Conservation (phyloP, 2,329 filamentous ascomycete genomes). For the Cladophialophora bantiana region DNA sequence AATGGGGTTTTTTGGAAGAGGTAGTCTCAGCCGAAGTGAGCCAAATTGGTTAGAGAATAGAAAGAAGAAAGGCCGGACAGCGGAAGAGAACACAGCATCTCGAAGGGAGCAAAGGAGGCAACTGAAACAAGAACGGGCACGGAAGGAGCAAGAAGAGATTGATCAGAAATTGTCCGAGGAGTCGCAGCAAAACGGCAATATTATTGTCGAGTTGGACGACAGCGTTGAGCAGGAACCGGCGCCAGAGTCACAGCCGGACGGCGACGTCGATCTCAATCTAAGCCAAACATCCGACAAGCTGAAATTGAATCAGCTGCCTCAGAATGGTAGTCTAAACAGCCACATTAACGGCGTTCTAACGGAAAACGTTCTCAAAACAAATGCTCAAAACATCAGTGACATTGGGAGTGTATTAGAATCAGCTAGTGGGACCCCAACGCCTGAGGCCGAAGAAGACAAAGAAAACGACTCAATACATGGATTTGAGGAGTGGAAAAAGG, state of each 20-base stretch:
- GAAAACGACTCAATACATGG: constrained; percentile 34
- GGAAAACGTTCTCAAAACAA: constrained; percentile 37
- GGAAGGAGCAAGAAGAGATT: constrained; percentile 82
- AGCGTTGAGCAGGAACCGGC: constrained; percentile 66
- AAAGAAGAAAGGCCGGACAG: constrained; percentile 77
- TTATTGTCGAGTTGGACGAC: constrained; percentile 9
- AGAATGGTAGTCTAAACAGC: constrained; percentile 16
- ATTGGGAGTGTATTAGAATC: constrained; percentile 39
- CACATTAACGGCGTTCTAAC: constrained; percentile 20
- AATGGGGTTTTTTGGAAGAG: constrained; percentile 97
- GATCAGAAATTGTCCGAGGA: constrained; percentile 71
- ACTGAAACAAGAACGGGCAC: constrained; percentile 91
- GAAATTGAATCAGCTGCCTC: constrained; percentile 59
- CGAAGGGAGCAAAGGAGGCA: constrained; percentile 80
- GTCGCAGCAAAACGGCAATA: constrained; percentile 32
- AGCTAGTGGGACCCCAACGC: constrained; percentile 26
- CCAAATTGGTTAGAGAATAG: constrained; percentile 90
- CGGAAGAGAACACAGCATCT: constrained; percentile 78
- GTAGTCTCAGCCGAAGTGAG: constrained; percentile 89
- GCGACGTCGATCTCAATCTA: background rate
- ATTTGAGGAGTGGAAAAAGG: constrained; percentile 41
- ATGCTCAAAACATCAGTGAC: constrained; percentile 35
- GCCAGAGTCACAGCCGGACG: constrained; percentile 52
- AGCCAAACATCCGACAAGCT: constrained; percentile 57
- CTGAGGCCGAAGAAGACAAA: constrained; percentile 28